Conservation (phyloP, 2,329 filamentous ascomycete species). For the Hirsutella rhossiliensis region DNA sequence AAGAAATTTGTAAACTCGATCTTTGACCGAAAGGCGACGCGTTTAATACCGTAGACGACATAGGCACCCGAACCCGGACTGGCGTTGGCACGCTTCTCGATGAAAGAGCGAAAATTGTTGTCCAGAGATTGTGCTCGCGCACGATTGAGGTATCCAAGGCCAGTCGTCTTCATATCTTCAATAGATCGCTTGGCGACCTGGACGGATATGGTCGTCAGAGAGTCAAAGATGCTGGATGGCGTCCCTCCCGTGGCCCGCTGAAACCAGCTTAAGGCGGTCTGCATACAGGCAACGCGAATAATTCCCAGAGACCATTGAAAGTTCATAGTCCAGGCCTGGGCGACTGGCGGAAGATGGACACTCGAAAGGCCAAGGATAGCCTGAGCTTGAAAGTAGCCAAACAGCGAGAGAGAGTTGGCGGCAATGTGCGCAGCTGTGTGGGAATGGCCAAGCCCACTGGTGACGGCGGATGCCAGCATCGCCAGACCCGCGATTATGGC, state of each 20-base stretch:
- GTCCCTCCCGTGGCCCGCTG: constrained; percentile 84
- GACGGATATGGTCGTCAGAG: constrained; percentile 65
- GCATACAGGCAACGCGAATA: constrained; percentile 76
- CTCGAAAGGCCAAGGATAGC: constrained; percentile 80
- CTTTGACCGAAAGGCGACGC: constrained; percentile 62
- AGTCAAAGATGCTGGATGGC: constrained; percentile 69
- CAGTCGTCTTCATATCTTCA: constrained; percentile 19
- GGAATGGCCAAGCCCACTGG: constrained; percentile 81
- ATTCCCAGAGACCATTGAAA: constrained; percentile 99
- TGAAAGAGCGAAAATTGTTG: constrained; percentile 17
- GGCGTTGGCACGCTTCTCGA: constrained; percentile 42
- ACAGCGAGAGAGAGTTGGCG: constrained; percentile 85
- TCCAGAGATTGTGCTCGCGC: constrained; percentile 37
- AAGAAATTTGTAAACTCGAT: constrained; percentile 92
- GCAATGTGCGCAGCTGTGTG: constrained; percentile 93
- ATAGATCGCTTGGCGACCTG: constrained; percentile 58
- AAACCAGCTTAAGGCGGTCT: constrained; percentile 88
- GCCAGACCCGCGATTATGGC: constrained; percentile 79
- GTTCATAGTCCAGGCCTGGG: constrained; percentile 88
- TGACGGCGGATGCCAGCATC: constrained; percentile 72
- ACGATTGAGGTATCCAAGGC: constrained; percentile 39
- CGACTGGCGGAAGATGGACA: constrained; percentile 74
- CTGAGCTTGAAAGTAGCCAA: constrained; percentile 88
- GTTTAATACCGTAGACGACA: constrained; percentile 69
- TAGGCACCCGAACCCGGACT: constrained; percentile 42